Conservation (phyloP, 2,329 filamentous ascomycete genomes). For the Botrytis fabae region DNA sequence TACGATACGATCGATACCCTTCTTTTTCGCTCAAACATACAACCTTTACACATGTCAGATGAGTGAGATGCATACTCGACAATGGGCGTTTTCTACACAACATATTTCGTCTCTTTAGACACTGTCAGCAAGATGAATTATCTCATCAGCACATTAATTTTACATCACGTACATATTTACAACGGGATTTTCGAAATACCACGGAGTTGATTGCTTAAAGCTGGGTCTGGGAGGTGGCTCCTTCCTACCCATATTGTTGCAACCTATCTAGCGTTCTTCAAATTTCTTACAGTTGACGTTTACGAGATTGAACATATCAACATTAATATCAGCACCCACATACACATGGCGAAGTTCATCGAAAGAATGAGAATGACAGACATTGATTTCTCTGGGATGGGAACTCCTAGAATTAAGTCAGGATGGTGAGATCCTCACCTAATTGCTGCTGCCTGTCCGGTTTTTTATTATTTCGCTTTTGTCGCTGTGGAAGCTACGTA, state of each 20-base stretch:
- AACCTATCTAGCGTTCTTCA: neutral
- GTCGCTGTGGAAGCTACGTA: neutral
- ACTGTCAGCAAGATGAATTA: neutral
- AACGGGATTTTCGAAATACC: neutral
- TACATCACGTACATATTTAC: neutral
- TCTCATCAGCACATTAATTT: conserved; percentile 11
- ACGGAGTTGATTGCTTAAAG: neutral
- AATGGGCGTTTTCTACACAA: neutral
- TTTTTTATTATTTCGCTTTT: neutral
- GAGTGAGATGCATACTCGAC: neutral
- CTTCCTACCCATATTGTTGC: neutral
- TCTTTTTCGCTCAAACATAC: neutral
- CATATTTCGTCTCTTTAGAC: conserved; percentile 1
- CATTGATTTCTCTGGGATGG: neutral
- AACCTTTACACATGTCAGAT: neutral
- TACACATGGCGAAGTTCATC: neutral
- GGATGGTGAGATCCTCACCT: neutral
- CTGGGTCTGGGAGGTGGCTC: neutral
- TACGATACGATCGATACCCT: neutral
- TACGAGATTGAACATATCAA: conserved; percentile 9
- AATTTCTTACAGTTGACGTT: neutral
- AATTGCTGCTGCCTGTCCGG: neutral
- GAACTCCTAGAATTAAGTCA: neutral
- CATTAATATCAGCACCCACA: neutral
- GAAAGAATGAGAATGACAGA: neutral